phyloP scores from a whole-genome alignment of 371 early-diverging fungal genomes.

The Syncephalis fuscata region DNA sequence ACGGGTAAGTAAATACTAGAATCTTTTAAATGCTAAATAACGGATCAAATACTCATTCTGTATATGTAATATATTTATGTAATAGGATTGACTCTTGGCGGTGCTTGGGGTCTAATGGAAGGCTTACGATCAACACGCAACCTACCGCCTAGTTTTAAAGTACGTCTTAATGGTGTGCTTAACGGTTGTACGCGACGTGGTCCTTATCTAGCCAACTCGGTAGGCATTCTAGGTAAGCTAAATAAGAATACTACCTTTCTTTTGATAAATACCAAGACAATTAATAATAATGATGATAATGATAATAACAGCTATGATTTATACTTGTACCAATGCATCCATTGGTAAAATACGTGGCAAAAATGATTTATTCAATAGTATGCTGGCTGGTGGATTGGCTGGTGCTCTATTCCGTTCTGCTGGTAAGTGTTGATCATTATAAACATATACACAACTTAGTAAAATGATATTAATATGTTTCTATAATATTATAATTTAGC shows the following conservation, averaged over 20 bases:
- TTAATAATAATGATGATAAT: too few species aligned
- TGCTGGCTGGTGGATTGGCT: conserved; percentile 56
- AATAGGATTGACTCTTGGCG: conserved; percentile 48
- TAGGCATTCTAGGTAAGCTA: conserved; percentile 40
- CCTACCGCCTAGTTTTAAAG: conserved; percentile 40
- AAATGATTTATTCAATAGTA: conserved; percentile 43
- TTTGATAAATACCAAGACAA: neutral
- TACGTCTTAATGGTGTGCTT: conserved; percentile 66
- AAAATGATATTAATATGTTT: neutral
- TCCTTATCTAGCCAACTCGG: conserved; percentile 71
- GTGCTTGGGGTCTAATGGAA: conserved; percentile 61
- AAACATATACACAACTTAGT: too few species aligned
- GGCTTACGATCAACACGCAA: conserved; percentile 37
- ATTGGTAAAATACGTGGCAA: conserved; percentile 42
- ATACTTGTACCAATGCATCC: conserved; percentile 52
- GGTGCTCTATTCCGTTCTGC: conserved; percentile 67
- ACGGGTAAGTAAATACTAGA: conserved; percentile 39
- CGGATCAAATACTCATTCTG: neutral
- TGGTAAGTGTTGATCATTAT: too few species aligned
- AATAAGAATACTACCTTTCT: neutral
- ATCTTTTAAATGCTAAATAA: neutral
- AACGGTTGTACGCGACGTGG: conserved; percentile 76
- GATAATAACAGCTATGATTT: conserved; percentile 47
- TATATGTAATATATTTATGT: neutral
- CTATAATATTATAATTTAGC: conserved; percentile 1